phyloP scores from a whole-genome alignment of 192 early-diverging fungal genomes.

The Phlyctochytrium planicorne region DNA sequence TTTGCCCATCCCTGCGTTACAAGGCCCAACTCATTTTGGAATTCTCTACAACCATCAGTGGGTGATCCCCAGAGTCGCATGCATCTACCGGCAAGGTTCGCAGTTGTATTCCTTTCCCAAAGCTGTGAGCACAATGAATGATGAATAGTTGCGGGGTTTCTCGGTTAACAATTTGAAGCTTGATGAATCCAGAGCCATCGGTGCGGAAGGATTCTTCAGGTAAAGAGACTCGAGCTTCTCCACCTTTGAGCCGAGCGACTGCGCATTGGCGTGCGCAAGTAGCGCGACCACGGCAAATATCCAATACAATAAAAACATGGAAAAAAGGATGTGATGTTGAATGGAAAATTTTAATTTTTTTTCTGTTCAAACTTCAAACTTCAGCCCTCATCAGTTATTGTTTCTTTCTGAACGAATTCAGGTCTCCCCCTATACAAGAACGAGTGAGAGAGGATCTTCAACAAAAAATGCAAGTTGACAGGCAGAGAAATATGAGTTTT shows the following conservation, averaged over 20 bases:
- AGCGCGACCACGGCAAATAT: not conserved
- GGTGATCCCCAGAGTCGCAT: too few relatives aligned
- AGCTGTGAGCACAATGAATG: constrained; percentile 69
- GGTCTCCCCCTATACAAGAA: too few relatives aligned
- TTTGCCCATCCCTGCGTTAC: constrained; percentile 56
- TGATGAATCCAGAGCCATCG: constrained; percentile 56
- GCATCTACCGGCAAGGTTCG: constrained; percentile 76
- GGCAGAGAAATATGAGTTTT: too few relatives aligned
- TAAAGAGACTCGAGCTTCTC: constrained; percentile 15
- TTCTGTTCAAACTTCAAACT: not conserved
- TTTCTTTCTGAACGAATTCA: too few relatives aligned
- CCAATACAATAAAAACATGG: too few relatives aligned
- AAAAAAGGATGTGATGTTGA: too few relatives aligned
- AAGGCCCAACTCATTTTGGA: constrained; percentile 64
- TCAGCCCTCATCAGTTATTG: too few relatives aligned
- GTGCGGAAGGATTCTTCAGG: constrained; percentile 14
- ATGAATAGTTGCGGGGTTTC: constrained; percentile 66
- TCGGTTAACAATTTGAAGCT: constrained; percentile 57
- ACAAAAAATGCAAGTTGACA: too few relatives aligned
- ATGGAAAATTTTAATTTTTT: too few relatives aligned
- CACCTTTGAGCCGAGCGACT: not conserved
- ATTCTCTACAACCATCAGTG: constrained; percentile 49
- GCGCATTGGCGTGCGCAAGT: not conserved
- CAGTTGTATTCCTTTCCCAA: constrained; percentile 61
- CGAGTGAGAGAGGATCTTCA: too few relatives aligned